phyloP scores from a whole-genome alignment of 2,329 filamentous ascomycete species.

The Tympanopsis confertula region DNA sequence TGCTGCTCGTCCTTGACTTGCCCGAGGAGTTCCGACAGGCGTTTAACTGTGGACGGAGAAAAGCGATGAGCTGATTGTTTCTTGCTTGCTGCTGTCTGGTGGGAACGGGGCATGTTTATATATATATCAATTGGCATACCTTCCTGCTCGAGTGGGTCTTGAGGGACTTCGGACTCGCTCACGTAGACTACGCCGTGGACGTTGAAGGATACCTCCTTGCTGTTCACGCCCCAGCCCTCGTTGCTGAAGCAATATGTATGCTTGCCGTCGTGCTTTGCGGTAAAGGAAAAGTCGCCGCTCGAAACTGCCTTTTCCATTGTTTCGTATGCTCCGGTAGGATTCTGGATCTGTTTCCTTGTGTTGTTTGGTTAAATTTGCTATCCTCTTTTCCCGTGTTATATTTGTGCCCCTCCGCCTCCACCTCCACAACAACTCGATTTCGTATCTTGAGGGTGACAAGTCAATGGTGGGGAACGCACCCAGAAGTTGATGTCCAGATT shows the following conservation, averaged over 20 bases:
- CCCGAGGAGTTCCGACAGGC: constrained; percentile 71
- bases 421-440: background rate
- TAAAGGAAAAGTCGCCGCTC: constrained; percentile 87
- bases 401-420: no score
- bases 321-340: constrained; percentile 65
- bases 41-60: constrained; percentile 46
- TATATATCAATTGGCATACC: constrained; percentile 40
- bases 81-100: constrained; percentile 1
- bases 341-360: constrained; percentile 58
- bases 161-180: constrained; percentile 69
- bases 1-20: constrained; percentile 97
- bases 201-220: constrained; percentile 98
- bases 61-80: constrained; percentile 1
- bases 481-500: constrained; percentile 97
- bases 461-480: constrained; percentile 41
- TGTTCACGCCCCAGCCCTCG: constrained; percentile 91
- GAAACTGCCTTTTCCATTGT: constrained; percentile 71
- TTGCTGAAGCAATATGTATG: constrained; percentile 98
- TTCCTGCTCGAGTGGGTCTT: constrained; percentile 84
- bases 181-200: constrained; percentile 98
- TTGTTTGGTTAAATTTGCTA: no score
- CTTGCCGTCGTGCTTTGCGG: constrained; percentile 72
- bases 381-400: no score
- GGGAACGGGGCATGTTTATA: constrained; percentile 5
- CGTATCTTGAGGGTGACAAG: background rate